These are phyloP conservation scores for Vigna trinervia DNA, from an alignment of 306 rosid genomes.

Conservation along the genomic window DNA sequence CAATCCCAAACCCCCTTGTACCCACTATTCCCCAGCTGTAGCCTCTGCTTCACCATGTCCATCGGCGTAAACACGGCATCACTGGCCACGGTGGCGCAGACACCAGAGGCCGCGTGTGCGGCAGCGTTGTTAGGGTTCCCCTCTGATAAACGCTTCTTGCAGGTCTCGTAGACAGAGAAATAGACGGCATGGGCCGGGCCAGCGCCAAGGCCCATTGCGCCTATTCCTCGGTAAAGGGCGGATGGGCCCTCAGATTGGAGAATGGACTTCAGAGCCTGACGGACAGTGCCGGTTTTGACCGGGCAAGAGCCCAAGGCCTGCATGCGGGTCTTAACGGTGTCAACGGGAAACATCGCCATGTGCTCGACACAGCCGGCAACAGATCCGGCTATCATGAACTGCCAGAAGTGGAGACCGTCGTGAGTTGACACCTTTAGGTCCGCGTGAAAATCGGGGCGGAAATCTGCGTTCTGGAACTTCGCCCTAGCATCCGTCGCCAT, in stretches of 20 bases:
- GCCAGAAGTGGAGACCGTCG: conserved; percentile 91
- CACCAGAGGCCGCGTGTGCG: conserved; percentile 78
- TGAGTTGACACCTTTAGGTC: conserved; percentile 56
- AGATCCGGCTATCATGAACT: conserved; percentile 88
- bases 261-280: conserved; percentile 71
- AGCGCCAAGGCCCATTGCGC: conserved; percentile 91
- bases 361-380: conserved; percentile 81
- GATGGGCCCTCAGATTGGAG: conserved; percentile 69
- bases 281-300: conserved; percentile 66
- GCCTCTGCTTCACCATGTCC: conserved; percentile 95
- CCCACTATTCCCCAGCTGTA: conserved; percentile 74
- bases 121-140: conserved; percentile 58
- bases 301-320: conserved; percentile 91
- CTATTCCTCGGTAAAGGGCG: conserved; percentile 84
- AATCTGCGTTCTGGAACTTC: conserved; percentile 76
- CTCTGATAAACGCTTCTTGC: conserved; percentile 64
- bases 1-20: conserved; percentile 83
- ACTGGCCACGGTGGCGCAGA: conserved; percentile 75
- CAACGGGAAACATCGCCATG: conserved; percentile 93
- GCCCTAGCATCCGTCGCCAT: conserved; percentile 83
- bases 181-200: conserved; percentile 95
- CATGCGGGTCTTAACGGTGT: conserved; percentile 91
- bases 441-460: conserved; percentile 64
- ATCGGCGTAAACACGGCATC: conserved; percentile 87
- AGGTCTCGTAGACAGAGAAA: conserved; percentile 70